Evolutionary conservation across 1,284 basidiomycete genomes (phyloP), one percentile per base, ranked within the genome.

Genomic region (Xanthoconium separans): DNA sequence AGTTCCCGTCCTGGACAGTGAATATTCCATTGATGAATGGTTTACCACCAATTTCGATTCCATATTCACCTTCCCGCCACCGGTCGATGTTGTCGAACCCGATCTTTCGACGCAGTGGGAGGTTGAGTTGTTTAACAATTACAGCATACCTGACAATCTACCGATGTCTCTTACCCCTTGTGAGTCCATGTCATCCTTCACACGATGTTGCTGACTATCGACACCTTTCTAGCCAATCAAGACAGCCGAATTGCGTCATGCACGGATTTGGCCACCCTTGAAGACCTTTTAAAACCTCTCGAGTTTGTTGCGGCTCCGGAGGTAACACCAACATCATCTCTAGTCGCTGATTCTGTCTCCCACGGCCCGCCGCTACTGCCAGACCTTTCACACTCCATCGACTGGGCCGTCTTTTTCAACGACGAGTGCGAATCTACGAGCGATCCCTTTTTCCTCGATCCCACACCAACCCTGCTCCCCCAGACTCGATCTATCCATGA

Each of bases 1-100:
- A 0, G 39, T 48, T 18, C 40, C 58, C 5, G 44, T 53, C 0
- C 2, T 44, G 4, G 56, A 24, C 24, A 24, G 24, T 24, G 24
- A 24, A 24, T 11, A 44, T 7, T 41, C 46, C 5, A 54, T 66
- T 5, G 69, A 70, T 6, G 49, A 64, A 39, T 69, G 68, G 66
- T 60, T 66, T 11, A 56, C 46, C 1, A 20, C 16, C n/a, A 65
- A 59, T 40, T 61, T 62, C 30, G 52, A 58, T 5, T 1, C 33
- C 60, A 30, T 62, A 3, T 73, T 70, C 20, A 50, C 64, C 4
- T 33, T 62, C 6, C 64, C 61, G 6, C 58, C 51, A 6, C 50
- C 59, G 5, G 65, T 62, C 1, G 55, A 58, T 22, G 51, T 56
- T 4, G 13, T 11, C 0, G 52, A 50, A 22, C 58, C 53, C 2